These are phyloP conservation scores for Fusarium dlaminii DNA, from an alignment of 2,329 filamentous ascomycete species.

Conservation along the genomic window DNA sequence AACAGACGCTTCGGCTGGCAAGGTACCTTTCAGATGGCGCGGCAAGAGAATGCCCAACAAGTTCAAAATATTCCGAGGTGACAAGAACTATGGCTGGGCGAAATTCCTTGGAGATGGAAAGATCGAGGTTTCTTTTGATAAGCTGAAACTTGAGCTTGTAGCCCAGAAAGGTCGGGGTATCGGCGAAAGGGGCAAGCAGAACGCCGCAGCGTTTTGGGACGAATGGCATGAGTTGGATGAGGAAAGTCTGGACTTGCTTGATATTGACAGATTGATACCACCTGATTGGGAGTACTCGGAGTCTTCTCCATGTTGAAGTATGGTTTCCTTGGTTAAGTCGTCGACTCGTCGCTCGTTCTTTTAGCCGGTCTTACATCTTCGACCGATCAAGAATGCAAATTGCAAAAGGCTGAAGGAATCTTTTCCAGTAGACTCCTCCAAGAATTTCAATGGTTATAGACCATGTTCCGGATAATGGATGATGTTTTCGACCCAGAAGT, in stretches of 20 bases:
- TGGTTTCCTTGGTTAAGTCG: neutral
- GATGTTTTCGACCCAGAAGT: neutral
- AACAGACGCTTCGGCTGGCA: neutral
- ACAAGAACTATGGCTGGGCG: neutral
- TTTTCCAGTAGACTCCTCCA: accelerated
- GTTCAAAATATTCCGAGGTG: neutral
- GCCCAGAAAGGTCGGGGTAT: neutral
- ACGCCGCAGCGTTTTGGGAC: neutral
- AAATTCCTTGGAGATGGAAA: neutral
- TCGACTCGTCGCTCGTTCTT: neutral
- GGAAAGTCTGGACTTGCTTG: neutral
- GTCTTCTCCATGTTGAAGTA: neutral
- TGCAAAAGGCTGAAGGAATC: accelerated
- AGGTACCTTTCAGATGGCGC: neutral
- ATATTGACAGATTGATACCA: neutral
- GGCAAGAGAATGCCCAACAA: neutral
- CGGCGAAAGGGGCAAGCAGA: neutral
- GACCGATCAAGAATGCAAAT: neutral
- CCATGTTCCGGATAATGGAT: neutral
- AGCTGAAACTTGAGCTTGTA: neutral
- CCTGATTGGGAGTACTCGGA: neutral
- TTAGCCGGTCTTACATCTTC: neutral
- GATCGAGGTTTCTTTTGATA: neutral
- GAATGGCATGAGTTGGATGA: neutral
- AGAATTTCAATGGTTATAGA: accelerated